phyloP scores from a whole-genome alignment of 305 asterid species.

The Rubia tinctorum region DNA sequence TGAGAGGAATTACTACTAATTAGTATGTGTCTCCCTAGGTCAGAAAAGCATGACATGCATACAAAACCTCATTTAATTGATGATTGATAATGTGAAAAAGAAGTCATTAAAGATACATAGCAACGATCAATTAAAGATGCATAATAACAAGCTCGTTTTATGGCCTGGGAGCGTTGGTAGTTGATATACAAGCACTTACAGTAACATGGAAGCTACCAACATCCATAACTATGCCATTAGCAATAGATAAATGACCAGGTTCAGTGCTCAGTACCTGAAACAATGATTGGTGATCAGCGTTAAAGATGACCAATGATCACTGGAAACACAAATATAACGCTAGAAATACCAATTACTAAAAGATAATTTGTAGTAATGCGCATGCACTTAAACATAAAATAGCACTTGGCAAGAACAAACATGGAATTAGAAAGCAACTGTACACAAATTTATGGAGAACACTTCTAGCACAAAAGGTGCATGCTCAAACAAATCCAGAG shows the following conservation, averaged over 20 bases:
- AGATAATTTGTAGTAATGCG: background rate
- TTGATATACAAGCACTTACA: conserved; percentile 48
- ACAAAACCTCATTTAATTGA: background rate
- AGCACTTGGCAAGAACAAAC: background rate
- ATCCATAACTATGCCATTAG: conserved; percentile 72
- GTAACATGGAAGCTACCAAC: conserved; percentile 64
- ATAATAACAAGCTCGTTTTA: background rate
- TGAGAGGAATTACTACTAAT: background rate
- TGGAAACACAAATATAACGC: background rate
- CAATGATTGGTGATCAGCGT: conserved; percentile 7
- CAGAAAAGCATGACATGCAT: background rate
- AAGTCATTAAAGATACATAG: background rate
- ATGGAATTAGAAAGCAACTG: background rate
- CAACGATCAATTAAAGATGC: background rate
- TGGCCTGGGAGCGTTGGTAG: conserved; percentile 2
- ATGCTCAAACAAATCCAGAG: background rate
- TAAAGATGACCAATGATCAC: conserved; percentile 14
- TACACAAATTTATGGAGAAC: background rate
- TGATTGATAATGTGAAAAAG: background rate
- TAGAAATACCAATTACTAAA: background rate
- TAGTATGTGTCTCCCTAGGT: background rate
- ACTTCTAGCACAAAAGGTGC: background rate
- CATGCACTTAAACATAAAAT: background rate
- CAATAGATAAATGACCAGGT: conserved; percentile 61
- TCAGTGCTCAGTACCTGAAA: conserved; percentile 86